A percentile compares a stretch with the other conserved stretches of the same genome.
These are phyloP conservation scores for Cytospora leucostoma DNA, from an alignment of 2,329 filamentous ascomycete species.

Conservation along the genomic window DNA sequence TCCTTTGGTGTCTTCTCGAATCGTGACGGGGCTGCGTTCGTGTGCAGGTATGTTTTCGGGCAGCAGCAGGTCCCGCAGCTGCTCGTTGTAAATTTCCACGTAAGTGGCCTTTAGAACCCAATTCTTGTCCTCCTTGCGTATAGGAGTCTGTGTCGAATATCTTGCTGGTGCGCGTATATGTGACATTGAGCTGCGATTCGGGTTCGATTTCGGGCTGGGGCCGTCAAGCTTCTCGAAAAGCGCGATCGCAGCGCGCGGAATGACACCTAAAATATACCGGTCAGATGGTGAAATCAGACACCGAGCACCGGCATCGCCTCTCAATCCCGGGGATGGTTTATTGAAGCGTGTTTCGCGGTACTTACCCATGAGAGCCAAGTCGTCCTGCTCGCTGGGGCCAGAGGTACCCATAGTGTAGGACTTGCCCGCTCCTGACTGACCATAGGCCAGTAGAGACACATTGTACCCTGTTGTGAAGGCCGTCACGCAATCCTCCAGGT, in stretches of 20 bases:
- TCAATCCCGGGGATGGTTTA: not conserved
- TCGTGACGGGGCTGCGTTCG: slow-evolving; percentile 80
- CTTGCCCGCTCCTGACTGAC: slow-evolving; percentile 96
- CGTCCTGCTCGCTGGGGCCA: slow-evolving; percentile 73
- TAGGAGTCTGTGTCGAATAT: slow-evolving; percentile 62
- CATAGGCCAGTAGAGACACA: slow-evolving; percentile 94
- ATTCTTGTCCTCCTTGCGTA: slow-evolving; percentile 64
- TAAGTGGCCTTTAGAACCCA: slow-evolving; percentile 96
- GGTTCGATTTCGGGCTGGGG: slow-evolving; percentile 44
- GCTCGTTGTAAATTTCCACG: slow-evolving; percentile 97
- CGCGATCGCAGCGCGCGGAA: slow-evolving; percentile 82
- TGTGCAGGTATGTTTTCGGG: slow-evolving; percentile 68
- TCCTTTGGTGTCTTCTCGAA: slow-evolving; percentile 91
- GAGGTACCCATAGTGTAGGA: slow-evolving; percentile 99
- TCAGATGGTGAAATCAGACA: slow-evolving; percentile 25
- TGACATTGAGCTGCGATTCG: slow-evolving; percentile 67
- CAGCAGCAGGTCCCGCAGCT: slow-evolving; percentile 84
- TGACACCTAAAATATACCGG: slow-evolving; percentile 66
- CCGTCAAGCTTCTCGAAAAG: slow-evolving; percentile 87
- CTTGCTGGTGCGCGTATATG: slow-evolving; percentile 79
- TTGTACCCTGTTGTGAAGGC: slow-evolving; percentile 97
- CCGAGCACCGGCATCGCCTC: not conserved
- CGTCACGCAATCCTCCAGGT: slow-evolving; percentile 83
- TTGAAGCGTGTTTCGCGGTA: slow-evolving; percentile 24
- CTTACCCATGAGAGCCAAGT: slow-evolving; percentile 77